Evolutionary conservation across 768 basidiomycete species (phyloP).

Genomic region (Lyophyllum atratum): DNA sequence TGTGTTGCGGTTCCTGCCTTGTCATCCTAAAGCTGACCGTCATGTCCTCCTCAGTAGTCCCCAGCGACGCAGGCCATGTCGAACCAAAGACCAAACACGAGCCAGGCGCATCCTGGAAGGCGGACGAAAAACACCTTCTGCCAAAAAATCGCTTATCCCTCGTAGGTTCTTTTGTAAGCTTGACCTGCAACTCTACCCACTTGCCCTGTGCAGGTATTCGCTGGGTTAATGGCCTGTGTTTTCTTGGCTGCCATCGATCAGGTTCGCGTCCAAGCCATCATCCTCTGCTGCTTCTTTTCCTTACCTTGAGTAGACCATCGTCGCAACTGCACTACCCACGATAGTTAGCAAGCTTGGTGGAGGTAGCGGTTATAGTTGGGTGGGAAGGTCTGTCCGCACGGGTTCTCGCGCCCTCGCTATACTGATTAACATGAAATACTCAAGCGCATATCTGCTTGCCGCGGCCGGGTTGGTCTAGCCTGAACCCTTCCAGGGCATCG

Average conservation of each 20-base stretch:
- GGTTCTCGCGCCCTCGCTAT: background rate
- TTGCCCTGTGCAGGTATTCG: slow-evolving; percentile 38
- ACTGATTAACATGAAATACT: slow-evolving; percentile 5
- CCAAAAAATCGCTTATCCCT: slow-evolving; percentile 53
- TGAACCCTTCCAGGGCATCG: background rate
- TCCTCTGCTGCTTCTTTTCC: background rate
- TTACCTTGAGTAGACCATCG: slow-evolving; percentile 49
- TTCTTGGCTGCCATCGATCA: slow-evolving; percentile 64
- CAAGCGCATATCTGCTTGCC: slow-evolving; percentile 73
- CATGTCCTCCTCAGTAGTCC: slow-evolving; percentile 19
- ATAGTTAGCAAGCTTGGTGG: slow-evolving; percentile 69
- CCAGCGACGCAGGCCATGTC: slow-evolving; percentile 12
- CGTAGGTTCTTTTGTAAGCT: slow-evolving; percentile 29
- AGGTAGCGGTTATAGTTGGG: slow-evolving; percentile 69
- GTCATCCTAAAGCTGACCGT: slow-evolving; percentile 1
- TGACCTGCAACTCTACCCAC: background rate
- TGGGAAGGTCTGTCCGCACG: slow-evolving; percentile 53
- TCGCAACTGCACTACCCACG: slow-evolving; percentile 76
- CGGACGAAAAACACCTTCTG: slow-evolving; percentile 54
- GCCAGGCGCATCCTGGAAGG: slow-evolving; percentile 58
- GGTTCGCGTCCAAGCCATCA: slow-evolving; percentile 30
- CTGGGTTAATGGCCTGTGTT: slow-evolving; percentile 44
- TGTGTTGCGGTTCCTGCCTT: background rate
- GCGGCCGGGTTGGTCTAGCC: slow-evolving; percentile 44
- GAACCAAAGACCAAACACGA: slow-evolving; percentile 23